These are phyloP conservation scores for Didymella exigua DNA, from an alignment of 2,329 filamentous ascomycete species.

Conservation along the genomic window DNA sequence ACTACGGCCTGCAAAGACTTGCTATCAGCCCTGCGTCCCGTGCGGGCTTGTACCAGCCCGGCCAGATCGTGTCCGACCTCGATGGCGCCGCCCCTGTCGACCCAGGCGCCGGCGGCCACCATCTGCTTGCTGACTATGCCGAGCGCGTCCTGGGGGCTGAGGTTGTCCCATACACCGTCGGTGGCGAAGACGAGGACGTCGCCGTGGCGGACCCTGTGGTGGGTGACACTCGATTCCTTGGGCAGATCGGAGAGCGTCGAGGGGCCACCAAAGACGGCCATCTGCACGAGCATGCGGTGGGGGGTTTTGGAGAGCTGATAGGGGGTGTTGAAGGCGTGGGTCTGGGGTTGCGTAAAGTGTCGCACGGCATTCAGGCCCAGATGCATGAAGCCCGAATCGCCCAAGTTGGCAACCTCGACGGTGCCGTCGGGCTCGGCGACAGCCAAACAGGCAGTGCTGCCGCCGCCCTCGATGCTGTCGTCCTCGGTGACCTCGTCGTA, in stretches of 20 bases:
- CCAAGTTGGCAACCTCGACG: conserved; percentile 89
- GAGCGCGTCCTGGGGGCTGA: conserved; percentile 88
- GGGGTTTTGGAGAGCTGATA: conserved; percentile 93
- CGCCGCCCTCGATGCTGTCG: conserved; percentile 75
- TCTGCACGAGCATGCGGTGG: conserved; percentile 75
- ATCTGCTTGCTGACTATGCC: conserved; percentile 79
- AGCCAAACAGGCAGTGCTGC: conserved; percentile 90
- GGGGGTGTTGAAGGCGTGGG: conserved; percentile 96
- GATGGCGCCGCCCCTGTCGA: conserved; percentile 54
- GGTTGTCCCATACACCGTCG: conserved; percentile 94
- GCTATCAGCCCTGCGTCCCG: conserved; percentile 48
- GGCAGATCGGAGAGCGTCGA: conserved; percentile 80
- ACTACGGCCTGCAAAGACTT: conserved; percentile 76
- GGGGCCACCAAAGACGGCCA: conserved; percentile 75
- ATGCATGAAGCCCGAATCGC: conserved; percentile 92
- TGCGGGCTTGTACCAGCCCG: conserved; percentile 58
- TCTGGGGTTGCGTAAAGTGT: conserved; percentile 82
- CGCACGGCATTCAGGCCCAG: conserved; percentile 85
- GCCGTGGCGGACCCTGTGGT: conserved; percentile 79
- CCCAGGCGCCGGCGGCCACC: conserved; percentile 76
- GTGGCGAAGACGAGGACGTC: conserved; percentile 94
- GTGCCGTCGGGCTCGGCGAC: conserved; percentile 73
- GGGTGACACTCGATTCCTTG: conserved; percentile 78
- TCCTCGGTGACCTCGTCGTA: conserved; percentile 84
- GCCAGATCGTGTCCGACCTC: conserved; percentile 66